Evolutionary conservation across 129 eudicot genomes (phyloP).

Genomic region (carrot (Daucus carota)): DH1_v3.0 NC_030383.2:59655501-59656000

Average conservation of each 20-base stretch:
- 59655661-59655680: not conserved
- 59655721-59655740: not conserved
- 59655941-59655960: not conserved
- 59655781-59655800: too few species aligned
- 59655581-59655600: not conserved
- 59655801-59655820: too few species aligned
- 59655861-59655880: not conserved
- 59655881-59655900: not conserved
- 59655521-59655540: not conserved
- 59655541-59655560: not conserved
- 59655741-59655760: too few species aligned
- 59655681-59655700: not conserved
- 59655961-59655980: not conserved
- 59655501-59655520: constrained; percentile 12
- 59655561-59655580: not conserved
- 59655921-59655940: not conserved
- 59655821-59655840: too few species aligned
- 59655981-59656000: not conserved
- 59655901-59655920: not conserved
- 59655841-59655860: too few species aligned
- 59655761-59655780: too few species aligned
- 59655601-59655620: not conserved
- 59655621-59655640: not conserved
- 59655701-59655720: not conserved
- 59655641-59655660: not conserved